A percentile compares a stretch with the other conserved stretches of the same genome.
These are phyloP conservation scores for Coemansia sp. DNA, from an alignment of 371 early-diverging fungal species.

Conservation along the genomic window DNA sequence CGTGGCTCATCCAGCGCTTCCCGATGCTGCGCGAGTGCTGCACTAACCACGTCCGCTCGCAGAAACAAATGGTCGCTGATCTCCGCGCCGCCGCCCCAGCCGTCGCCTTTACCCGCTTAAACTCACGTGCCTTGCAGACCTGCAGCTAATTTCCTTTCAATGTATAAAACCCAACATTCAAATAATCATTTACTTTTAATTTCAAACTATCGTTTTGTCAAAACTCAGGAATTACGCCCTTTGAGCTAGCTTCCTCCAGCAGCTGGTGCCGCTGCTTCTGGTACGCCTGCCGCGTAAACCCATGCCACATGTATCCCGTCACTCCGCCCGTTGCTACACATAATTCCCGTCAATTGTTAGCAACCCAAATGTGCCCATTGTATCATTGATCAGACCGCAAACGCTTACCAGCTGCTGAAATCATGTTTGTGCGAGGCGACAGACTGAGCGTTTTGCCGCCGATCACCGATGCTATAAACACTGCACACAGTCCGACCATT, in stretches of 20 bases:
- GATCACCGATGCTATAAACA: slow-evolving; percentile 40
- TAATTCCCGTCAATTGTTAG: no score
- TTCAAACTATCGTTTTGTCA: neutral
- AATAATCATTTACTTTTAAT: neutral
- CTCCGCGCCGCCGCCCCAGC: slow-evolving; percentile 27
- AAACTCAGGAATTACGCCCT: slow-evolving; percentile 12
- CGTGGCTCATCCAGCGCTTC: slow-evolving; percentile 37
- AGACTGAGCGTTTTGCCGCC: slow-evolving; percentile 40
- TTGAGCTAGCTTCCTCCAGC: slow-evolving; percentile 25
- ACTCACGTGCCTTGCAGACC: slow-evolving; percentile 35
- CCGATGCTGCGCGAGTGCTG: slow-evolving; percentile 38
- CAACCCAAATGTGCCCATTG: no score
- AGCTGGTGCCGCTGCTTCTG: slow-evolving; percentile 40
- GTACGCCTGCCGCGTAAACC: slow-evolving; percentile 47
- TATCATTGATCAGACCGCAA: no score
- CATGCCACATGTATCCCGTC: slow-evolving; percentile 50
- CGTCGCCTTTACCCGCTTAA: slow-evolving; percentile 27
- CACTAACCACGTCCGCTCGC: slow-evolving; percentile 42
- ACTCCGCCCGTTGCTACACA: slow-evolving; percentile 40
- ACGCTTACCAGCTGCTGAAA: slow-evolving; percentile 32
- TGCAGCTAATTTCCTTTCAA: neutral
- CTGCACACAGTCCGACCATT: slow-evolving; percentile 32
- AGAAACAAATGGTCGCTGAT: slow-evolving; percentile 24
- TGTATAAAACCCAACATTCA: neutral
- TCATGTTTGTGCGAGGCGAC: slow-evolving; percentile 19